phyloP scores from a whole-genome alignment of 2,329 filamentous ascomycete genomes.

The Graphilbum sp. region DNA sequence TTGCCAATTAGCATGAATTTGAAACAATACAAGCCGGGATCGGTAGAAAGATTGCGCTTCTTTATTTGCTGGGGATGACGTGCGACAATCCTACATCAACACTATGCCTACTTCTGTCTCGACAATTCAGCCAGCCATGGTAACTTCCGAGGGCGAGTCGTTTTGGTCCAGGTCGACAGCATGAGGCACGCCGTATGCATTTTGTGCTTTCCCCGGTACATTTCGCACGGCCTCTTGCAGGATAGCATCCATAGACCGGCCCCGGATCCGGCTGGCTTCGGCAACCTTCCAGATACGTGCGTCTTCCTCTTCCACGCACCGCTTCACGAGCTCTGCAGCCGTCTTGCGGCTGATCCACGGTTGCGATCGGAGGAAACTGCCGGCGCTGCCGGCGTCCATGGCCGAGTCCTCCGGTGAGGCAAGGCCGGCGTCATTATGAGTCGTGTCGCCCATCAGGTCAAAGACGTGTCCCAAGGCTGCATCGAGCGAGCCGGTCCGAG shows the following conservation, averaged over 20 bases:
- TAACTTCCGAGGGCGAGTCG: not conserved
- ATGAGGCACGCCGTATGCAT: constrained; percentile 7
- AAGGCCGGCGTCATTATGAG: no score
- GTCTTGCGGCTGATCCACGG: constrained; percentile 18
- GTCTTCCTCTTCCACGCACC: constrained; percentile 19
- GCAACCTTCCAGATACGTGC: constrained; percentile 17
- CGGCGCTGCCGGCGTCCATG: not conserved
- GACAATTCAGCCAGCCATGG: not conserved
- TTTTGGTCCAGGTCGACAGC: constrained; percentile 1
- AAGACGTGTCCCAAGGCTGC: constrained; percentile 17
- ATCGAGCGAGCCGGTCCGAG: constrained; percentile 17
- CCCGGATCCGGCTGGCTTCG: constrained; percentile 8
- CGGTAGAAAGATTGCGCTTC: no score
- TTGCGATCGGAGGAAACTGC: constrained; percentile 5
- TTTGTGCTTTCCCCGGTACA: not conserved
- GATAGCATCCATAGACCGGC: constrained; percentile 8
- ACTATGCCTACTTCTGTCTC: no score
- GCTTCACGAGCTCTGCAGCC: constrained; percentile 17
- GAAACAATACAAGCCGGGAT: no score
- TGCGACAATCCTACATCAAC: no score
- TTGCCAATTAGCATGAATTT: no score
- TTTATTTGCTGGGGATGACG: no score
- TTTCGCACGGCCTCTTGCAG: constrained; percentile 1
- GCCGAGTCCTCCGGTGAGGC: no score
- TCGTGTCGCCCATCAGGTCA: constrained; percentile 9